Conservation (phyloP, 805 yeast species). For the Candida ficus region DNA sequence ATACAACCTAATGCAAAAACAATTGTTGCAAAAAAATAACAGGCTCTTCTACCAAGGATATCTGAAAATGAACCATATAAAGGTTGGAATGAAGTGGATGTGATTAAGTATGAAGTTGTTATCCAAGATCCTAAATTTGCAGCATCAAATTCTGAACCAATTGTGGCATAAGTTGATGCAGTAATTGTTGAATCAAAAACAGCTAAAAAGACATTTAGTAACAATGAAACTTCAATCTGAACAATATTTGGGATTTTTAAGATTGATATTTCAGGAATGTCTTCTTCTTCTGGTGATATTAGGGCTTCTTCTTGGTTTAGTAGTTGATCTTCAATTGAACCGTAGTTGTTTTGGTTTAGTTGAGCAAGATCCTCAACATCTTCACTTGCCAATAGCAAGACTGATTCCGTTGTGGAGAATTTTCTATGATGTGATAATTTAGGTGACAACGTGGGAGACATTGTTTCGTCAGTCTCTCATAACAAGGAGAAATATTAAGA, state of each 20-base stretch:
- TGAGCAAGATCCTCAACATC: slow-evolving; percentile 9
- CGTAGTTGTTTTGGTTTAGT: not conserved
- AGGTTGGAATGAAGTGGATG: slow-evolving; percentile 38
- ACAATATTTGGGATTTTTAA: slow-evolving; percentile 22
- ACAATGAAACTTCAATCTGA: slow-evolving; percentile 30
- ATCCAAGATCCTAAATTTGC: slow-evolving; percentile 36
- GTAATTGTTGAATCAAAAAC: slow-evolving; percentile 46
- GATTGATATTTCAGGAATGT: slow-evolving; percentile 14
- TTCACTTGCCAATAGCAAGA: slow-evolving; percentile 14
- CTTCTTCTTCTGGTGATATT: slow-evolving; percentile 10
- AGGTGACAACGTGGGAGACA: not conserved
- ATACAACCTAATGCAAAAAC: slow-evolving; percentile 32
- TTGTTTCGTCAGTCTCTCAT: not conserved
- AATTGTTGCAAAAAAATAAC: slow-evolving; percentile 31
- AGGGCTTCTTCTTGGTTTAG: no score
- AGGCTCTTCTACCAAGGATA: slow-evolving; percentile 31
- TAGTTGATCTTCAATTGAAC: not conserved
- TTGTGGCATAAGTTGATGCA: slow-evolving; percentile 42
- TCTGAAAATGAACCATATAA: slow-evolving; percentile 37
- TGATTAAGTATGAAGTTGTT: slow-evolving; percentile 36
- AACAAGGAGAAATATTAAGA: not conserved
- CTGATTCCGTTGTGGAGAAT: slow-evolving; percentile 11
- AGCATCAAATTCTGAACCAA: slow-evolving; percentile 37
- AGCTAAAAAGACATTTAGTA: slow-evolving; percentile 37
- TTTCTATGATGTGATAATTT: not conserved